Evolutionary conservation across 768 basidiomycete species (phyloP), one percentile per base, ranked within the genome.

Genomic region (Phylloporus sp.): DNA sequence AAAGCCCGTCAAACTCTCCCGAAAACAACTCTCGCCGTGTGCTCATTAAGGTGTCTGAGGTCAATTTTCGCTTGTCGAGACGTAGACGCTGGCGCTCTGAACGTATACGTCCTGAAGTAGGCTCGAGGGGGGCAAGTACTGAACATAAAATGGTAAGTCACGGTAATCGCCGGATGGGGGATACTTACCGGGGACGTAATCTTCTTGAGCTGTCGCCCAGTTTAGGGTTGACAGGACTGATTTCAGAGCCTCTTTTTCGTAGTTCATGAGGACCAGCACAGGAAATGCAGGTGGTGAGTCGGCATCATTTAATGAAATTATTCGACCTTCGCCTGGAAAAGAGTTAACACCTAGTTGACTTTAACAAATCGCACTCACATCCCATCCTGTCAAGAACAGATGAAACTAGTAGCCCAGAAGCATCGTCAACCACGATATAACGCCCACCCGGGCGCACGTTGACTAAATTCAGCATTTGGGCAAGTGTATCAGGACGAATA

Each of bases 221-320:
- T 97, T 97, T 18, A 98, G 70, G 0, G 84, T 82, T 2, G 78
- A 73, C 50, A 91, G 71, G 11, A 85, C 75, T 5, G 78, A 68
- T 16, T 76, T 72, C n/a, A 77, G 61, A 11, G 72, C 62, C 39
- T 80, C 75, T 34, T 79, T 72, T 13, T 80, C 72, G 62, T 94
- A 92, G 70, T 98, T 98, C 91, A 98, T 92, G 52, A 86, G 76
- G 4, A 76, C 73, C 64, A 93, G 68, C 20, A 93, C 80, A 12
- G 90, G 88, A 68, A 91, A 95, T 36, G 92, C 87, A 7, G 97
- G 95, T 6, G 95, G 94, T 12, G 89, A 91, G 60, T 97, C 95
- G 28, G 85, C 81, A 55, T 95, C 91, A 58, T 86, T 90, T 55
- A 99, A 84, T 2, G 88, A 83, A 55, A 97, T 74, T 10, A 98